phyloP scores from a whole-genome alignment of 2,329 filamentous ascomycete species.

The Ophiostoma sp. region DNA sequence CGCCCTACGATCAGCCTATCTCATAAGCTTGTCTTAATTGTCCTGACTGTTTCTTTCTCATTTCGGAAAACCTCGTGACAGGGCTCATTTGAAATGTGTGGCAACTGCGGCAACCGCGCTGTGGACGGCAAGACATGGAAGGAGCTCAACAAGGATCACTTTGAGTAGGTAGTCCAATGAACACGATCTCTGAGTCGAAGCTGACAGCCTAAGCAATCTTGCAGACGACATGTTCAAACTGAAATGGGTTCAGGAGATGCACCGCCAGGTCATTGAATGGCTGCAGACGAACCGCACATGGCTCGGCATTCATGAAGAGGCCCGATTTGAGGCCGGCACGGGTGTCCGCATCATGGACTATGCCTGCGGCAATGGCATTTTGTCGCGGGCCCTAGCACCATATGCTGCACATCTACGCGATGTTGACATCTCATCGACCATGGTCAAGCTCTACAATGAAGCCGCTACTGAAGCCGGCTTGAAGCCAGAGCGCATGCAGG shows the following conservation, averaged over 20 bases:
- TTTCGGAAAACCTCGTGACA: too few species aligned
- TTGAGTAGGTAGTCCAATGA: conserved; percentile 15
- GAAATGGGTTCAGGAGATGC: conserved; percentile 21
- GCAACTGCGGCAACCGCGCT: not conserved
- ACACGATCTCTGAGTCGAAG: not conserved
- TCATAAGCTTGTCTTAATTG: not conserved
- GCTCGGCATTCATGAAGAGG: conserved; percentile 21
- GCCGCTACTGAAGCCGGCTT: conserved; percentile 17
- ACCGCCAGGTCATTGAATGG: conserved; percentile 19
- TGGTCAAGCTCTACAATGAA: conserved; percentile 29
- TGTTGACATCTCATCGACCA: conserved; percentile 28
- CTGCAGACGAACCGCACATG: conserved; percentile 20
- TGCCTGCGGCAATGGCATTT: conserved; percentile 26
- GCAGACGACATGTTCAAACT: conserved; percentile 17
- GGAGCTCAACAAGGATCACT: conserved; percentile 25
- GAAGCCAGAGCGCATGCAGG: conserved; percentile 24
- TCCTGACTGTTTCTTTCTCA: not conserved
- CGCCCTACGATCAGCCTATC: not conserved
- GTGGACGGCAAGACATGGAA: conserved; percentile 21
- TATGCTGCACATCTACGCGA: conserved; percentile 25
- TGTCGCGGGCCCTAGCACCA: conserved; percentile 20
- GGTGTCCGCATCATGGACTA: conserved; percentile 26
- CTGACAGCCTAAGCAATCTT: conserved; percentile 12
- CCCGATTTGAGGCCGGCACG: not conserved
- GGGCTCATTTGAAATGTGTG: not conserved